Percentiles rank a stretch among this genome's conserved stretches.
Conservation (phyloP, 2,329 filamentous ascomycete species). For the Coniella vitis region DNA sequence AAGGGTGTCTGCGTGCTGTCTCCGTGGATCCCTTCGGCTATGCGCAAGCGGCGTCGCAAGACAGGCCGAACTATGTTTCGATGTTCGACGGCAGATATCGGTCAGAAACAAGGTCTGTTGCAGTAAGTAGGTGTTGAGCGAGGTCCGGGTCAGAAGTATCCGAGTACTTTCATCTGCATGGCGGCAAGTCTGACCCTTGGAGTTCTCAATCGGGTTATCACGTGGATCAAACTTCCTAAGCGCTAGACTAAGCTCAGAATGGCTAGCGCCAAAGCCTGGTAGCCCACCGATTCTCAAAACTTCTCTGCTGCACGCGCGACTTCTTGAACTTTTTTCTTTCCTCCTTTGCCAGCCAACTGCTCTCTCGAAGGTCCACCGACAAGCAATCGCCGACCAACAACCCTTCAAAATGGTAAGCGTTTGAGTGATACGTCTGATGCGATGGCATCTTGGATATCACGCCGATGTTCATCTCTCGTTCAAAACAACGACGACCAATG, state of each 20-base stretch:
- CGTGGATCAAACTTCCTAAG: not conserved
- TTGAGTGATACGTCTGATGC: constrained; percentile 26
- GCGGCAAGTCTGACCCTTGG: not conserved
- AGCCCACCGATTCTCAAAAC: constrained; percentile 14
- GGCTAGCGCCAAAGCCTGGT: not conserved
- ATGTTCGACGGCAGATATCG: not conserved
- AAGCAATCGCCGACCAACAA: constrained; percentile 39
- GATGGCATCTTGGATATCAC: constrained; percentile 9
- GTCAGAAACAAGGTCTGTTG: no score
- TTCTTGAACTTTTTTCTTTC: constrained; percentile 4
- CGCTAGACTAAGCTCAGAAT: no score
- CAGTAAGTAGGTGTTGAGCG: no score
- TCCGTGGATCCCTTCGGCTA: no score
- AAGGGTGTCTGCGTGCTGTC: no score
- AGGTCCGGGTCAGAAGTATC: not conserved
- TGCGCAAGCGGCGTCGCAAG: no score
- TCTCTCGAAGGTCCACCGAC: constrained; percentile 30
- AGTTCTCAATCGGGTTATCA: not conserved
- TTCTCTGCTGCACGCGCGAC: not conserved
- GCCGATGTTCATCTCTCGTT: constrained; percentile 11
- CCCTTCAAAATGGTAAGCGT: constrained; percentile 58
- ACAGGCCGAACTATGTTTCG: no score
- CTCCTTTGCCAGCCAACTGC: constrained; percentile 11
- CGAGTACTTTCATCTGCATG: no score
- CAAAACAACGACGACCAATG: constrained; percentile 13